Conservation (phyloP, 495 filamentous ascomycete species). For the Penicillium subrubescens region DNA sequence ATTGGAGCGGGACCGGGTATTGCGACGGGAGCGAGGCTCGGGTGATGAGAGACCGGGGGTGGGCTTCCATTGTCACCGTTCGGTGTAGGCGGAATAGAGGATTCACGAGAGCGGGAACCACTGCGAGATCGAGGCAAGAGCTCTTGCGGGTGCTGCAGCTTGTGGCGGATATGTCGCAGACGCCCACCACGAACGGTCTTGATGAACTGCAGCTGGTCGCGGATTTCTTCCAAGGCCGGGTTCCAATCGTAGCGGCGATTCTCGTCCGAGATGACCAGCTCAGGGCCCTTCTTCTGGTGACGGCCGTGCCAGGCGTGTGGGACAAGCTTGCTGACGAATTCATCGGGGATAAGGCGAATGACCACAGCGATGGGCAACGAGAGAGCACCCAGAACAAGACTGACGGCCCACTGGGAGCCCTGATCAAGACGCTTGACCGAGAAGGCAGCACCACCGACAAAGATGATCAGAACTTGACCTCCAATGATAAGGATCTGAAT, state of each 20-base stretch:
- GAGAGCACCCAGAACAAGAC: conserved; percentile 68
- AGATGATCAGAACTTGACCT: conserved; percentile 78
- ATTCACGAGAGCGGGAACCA: conserved; percentile 73
- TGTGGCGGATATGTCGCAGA: conserved; percentile 82
- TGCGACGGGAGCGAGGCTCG: conserved; percentile 70
- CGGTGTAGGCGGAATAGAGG: conserved; percentile 71
- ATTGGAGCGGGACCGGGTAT: conserved; percentile 81
- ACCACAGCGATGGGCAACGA: conserved; percentile 72
- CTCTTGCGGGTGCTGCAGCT: conserved; percentile 76
- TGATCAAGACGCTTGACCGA: conserved; percentile 57
- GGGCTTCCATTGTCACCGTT: conserved; percentile 47
- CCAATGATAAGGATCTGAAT: conserved; percentile 84
- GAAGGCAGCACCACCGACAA: conserved; percentile 74
- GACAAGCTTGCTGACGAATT: conserved; percentile 55
- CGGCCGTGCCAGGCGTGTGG: conserved; percentile 47
- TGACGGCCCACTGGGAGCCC: conserved; percentile 73
- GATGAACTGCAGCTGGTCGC: conserved; percentile 76
- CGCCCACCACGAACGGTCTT: conserved; percentile 80
- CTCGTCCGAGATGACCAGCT: conserved; percentile 70
- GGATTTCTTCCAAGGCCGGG: conserved; percentile 64
- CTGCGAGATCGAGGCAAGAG: conserved; percentile 72
- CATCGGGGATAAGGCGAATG: conserved; percentile 76
- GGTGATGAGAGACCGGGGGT: conserved; percentile 63
- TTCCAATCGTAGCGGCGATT: conserved; percentile 69
- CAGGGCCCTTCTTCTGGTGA: conserved; percentile 45